Conservation (phyloP, 768 basidiomycete species). For the Suillus variegatus region DNA sequence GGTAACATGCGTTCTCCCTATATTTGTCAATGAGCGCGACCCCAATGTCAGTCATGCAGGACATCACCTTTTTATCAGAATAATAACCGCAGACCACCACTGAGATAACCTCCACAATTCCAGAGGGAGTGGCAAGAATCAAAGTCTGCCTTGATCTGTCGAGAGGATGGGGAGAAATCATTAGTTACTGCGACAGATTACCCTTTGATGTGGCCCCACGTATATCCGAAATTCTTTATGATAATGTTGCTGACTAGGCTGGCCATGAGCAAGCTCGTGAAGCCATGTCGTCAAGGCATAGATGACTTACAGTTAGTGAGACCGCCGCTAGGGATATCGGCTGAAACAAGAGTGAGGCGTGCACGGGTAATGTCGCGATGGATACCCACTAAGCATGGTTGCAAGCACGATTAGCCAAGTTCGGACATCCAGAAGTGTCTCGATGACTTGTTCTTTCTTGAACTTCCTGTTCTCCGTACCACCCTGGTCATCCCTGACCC, state of each 20-base stretch:
- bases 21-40: neutral
- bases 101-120: conserved; percentile 21
- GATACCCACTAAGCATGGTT: conserved; percentile 22
- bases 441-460: conserved; percentile 29
- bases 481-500: conserved; percentile 38
- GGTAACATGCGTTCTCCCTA: conserved; percentile 25
- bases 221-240: conserved; percentile 25
- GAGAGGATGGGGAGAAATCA: neutral
- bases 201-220: conserved; percentile 1
- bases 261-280: neutral
- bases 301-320: conserved; percentile 17
- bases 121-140: conserved; percentile 26
- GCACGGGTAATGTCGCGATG: neutral
- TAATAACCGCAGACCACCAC: conserved; percentile 23
- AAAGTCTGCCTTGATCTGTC: conserved; percentile 20
- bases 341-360: conserved; percentile 10
- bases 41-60: neutral
- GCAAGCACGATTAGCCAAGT: conserved; percentile 32
- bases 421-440: conserved; percentile 26
- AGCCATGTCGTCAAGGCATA: conserved; percentile 1
- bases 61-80: conserved; percentile 22
- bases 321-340: conserved; percentile 24
- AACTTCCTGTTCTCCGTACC: conserved; percentile 29
- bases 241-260: conserved; percentile 23
- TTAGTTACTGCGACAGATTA: neutral